Conservation (phyloP, 306 rosid genomes). For the Ziziphus jujuba region DNA sequence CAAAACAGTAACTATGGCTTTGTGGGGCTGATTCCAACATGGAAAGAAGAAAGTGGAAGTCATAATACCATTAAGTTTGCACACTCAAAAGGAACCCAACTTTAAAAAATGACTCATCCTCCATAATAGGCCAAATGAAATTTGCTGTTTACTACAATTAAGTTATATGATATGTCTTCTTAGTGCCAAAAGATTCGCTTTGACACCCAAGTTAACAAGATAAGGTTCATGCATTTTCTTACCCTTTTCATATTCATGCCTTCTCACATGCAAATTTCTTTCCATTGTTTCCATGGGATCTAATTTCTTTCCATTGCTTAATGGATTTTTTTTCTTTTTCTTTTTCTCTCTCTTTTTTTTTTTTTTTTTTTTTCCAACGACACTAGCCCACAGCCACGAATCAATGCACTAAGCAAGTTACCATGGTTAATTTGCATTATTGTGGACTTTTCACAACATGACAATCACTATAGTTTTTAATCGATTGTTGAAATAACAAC, state of each 20-base stretch:
- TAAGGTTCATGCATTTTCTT: not conserved
- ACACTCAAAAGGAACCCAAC: not conserved
- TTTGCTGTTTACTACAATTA: not conserved
- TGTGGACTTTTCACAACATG: too few relatives aligned
- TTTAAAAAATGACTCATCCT: slow-evolving; percentile 10
- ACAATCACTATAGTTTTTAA: too few relatives aligned
- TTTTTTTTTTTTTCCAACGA: too few relatives aligned
- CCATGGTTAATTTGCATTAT: too few relatives aligned
- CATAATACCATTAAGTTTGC: not conserved
- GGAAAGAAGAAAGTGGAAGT: not conserved
- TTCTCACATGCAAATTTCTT: not conserved
- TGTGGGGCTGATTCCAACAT: slow-evolving; percentile 9
- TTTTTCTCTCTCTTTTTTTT: not conserved
- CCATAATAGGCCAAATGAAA: not conserved
- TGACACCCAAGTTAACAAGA: not conserved
- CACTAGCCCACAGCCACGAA: too few relatives aligned
- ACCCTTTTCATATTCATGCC: not conserved
- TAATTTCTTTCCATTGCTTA: not conserved
- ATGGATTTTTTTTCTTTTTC: not conserved
- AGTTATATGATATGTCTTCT: not conserved
- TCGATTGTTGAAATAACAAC: too few relatives aligned
- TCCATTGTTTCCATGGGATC: too few relatives aligned
- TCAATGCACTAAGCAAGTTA: too few relatives aligned
- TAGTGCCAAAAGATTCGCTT: not conserved
- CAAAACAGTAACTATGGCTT: not conserved